Evolutionary conservation across 148 eudicot species (phyloP), one percentile per base, ranked within the genome.

Genomic region (Amaranthus palmeri): DNA sequence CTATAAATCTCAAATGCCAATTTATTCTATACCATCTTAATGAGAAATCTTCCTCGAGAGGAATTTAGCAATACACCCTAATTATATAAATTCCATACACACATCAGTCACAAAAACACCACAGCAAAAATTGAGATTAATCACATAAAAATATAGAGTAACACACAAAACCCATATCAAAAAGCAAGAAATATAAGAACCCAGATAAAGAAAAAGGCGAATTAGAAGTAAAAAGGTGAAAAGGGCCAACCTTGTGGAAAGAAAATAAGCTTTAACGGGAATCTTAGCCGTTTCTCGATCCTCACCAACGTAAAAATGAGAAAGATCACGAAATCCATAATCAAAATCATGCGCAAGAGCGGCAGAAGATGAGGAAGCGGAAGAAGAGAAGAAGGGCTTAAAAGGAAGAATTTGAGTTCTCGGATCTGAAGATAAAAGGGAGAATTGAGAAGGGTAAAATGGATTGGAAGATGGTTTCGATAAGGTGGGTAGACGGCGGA

Each of bases 261-360:
- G 81, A 75, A 95, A 95, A 77, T 81, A 91, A 45, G 98, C 96
- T 76, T 84, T 87, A 49, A 95, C 83, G 4, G 96, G 90, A 70
- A 95, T 88, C 64, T 83, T 91, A 12, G 82, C 88, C 47, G 70
- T 56, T 9, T 75, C 80, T 54, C 75, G 84, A 7, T 84, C 84
- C 2, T 67, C 79, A 36, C 80, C 88, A 40, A 14, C 64, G 13
- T 63, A 57, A 71, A 73, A 64, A 42, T 82, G 75, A 41, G 44
- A 76, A 71, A 51, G 77, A 78, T 70, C 75, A 60, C 72, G 72
- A 46, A 61, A 50, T 62, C 74, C 80, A 63, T 74, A 76, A 52
- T 86, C 90, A 18, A 81, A 81, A 54, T 89, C 93, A 56, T 82
- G 76, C 3, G 65, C 84, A 15, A 79, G 84, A 44, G 68, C 56